A percentile compares a stretch with the other conserved stretches of the same genome.
Evolutionary conservation across 1,284 basidiomycete species (phyloP).

Genomic region (Boletellus dicymbophilus): DNA sequence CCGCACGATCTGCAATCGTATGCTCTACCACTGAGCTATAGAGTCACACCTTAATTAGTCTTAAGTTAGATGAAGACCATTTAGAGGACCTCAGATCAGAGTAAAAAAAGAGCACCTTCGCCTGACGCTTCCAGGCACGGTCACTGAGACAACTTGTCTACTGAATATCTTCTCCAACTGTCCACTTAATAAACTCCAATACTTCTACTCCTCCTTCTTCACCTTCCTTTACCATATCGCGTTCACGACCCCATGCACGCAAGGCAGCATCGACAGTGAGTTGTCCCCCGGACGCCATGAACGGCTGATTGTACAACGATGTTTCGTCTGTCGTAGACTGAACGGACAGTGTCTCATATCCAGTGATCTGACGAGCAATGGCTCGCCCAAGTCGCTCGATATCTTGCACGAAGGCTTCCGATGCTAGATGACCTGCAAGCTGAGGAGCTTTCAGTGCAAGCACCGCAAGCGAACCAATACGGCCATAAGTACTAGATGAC

Average conservation of each 20-base stretch:
- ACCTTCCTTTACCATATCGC: conserved; percentile 45
- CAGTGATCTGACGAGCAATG: conserved; percentile 84
- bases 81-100: too few relatives aligned
- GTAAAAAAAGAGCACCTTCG: too few relatives aligned
- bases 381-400: conserved; percentile 74
- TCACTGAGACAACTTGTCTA: conserved; percentile 11
- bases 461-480: conserved; percentile 71
- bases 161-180: conserved; percentile 49
- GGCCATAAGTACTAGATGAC: conserved; percentile 56
- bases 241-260: conserved; percentile 63
- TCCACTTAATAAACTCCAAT: conserved; percentile 68
- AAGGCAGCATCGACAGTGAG: conserved; percentile 66
- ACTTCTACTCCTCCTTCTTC: conserved; percentile 54
- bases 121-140: too few relatives aligned
- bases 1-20: conserved; percentile 43
- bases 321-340: conserved; percentile 49
- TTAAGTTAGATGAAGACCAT: too few relatives aligned
- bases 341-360: conserved; percentile 77
- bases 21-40: conserved; percentile 45
- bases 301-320: conserved; percentile 79
- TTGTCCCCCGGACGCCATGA: conserved; percentile 70
- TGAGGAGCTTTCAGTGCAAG: conserved; percentile 55
- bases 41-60: too few relatives aligned
- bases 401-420: conserved; percentile 49
- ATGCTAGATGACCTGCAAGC: conserved; percentile 44